Percentiles rank a stretch among this genome's conserved stretches.
Evolutionary conservation across 2,329 filamentous ascomycete genomes (phyloP).

Genomic region (Zarea fungicola): DNA sequence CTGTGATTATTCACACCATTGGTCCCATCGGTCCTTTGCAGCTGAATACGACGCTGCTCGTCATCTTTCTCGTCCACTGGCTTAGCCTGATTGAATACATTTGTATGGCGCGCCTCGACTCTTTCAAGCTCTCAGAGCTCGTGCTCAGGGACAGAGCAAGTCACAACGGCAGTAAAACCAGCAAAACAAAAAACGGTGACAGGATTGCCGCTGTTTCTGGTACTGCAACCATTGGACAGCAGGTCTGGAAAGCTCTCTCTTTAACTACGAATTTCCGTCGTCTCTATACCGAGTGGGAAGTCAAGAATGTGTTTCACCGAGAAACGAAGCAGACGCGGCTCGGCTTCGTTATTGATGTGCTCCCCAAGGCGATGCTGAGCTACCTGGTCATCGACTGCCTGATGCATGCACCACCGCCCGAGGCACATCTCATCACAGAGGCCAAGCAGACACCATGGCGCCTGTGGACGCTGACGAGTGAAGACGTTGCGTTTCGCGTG

Average conservation of each 20-base stretch:
- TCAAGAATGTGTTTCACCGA: background rate
- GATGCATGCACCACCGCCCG: constrained; percentile 3
- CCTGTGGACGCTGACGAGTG: constrained; percentile 2
- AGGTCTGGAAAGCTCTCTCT: constrained; percentile 5
- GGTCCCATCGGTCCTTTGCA: background rate
- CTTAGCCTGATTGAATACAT: background rate
- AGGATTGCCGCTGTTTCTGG: too few species aligned
- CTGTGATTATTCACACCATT: background rate
- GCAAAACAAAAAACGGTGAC: too few species aligned
- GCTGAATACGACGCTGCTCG: background rate
- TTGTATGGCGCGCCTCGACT: background rate
- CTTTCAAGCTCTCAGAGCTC: background rate
- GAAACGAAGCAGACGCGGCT: background rate
- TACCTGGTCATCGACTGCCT: constrained; percentile 8
- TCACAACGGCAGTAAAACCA: too few species aligned
- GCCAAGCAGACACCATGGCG: constrained; percentile 9
- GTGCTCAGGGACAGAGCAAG: background rate
- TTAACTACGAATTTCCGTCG: constrained; percentile 12
- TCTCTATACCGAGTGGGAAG: constrained; percentile 9
- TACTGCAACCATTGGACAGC: too few species aligned
- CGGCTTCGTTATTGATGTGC: background rate
- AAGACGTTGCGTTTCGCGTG: constrained; percentile 11
- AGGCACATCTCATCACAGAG: background rate
- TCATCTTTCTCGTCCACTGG: background rate
- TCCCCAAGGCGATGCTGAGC: background rate